phyloP scores from a whole-genome alignment of 225 moss, liverwort and hornwort species.

The Climacium dendroides region DNA sequence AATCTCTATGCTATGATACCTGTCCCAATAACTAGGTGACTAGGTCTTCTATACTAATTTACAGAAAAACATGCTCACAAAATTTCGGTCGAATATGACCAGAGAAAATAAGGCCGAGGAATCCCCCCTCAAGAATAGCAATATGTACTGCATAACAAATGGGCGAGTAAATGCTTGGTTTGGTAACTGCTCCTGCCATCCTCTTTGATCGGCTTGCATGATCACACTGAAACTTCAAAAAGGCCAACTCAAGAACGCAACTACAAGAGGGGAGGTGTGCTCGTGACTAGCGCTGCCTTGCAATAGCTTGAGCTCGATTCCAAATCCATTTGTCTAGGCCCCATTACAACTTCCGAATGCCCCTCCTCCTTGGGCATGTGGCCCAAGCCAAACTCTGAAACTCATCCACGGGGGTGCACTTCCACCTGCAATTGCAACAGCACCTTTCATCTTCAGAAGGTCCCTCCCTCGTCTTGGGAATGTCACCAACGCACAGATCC shows the following conservation, averaged over 20 bases:
- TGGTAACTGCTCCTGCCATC: background rate
- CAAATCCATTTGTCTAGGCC: background rate
- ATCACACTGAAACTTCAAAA: background rate
- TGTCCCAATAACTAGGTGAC: background rate
- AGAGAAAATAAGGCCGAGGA: background rate
- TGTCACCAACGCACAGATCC: background rate
- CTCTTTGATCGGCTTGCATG: background rate
- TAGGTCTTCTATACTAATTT: background rate
- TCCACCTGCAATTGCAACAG: background rate
- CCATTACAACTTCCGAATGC: background rate
- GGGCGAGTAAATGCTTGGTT: background rate
- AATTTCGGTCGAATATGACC: background rate
- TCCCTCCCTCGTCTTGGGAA: background rate
- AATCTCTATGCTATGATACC: background rate
- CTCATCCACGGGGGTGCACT: background rate
- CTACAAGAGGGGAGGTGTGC: background rate
- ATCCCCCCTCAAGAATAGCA: background rate
- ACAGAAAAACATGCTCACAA: slow-evolving; percentile 2
- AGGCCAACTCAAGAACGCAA: background rate
- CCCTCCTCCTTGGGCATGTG: background rate
- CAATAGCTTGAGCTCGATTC: background rate
- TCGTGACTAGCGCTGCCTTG: background rate
- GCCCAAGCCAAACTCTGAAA: background rate
- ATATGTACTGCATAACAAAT: background rate
- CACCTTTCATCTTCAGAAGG: background rate